Conservation (phyloP, 2,329 filamentous ascomycete genomes). For the Fusarium dimerum region DNA sequence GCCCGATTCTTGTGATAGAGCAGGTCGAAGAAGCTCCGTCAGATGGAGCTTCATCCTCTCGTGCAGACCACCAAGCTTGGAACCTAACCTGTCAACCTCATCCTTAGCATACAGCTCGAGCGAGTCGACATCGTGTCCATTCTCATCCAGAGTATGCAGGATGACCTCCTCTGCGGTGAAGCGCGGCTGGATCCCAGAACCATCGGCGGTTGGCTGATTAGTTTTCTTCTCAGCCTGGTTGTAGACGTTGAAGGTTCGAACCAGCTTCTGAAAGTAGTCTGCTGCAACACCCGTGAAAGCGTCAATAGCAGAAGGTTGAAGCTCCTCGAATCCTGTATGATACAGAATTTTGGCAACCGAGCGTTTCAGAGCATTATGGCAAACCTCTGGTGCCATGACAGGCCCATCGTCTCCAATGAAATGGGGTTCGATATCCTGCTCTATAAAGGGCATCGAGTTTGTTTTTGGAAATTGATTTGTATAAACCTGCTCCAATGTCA, state of each 20-base stretch:
- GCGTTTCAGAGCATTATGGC: constrained; percentile 81
- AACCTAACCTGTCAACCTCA: constrained; percentile 82
- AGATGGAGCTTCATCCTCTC: constrained; percentile 94
- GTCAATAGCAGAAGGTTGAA: constrained; percentile 92
- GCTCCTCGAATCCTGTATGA: constrained; percentile 94
- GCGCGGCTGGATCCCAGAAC: constrained; percentile 56
- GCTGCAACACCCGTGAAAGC: constrained; percentile 85
- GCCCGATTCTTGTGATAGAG: constrained; percentile 71
- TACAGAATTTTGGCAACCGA: constrained; percentile 95
- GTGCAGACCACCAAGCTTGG: constrained; percentile 80
- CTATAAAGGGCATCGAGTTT: constrained; percentile 83
- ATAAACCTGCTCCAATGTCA: constrained; percentile 66
- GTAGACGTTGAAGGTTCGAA: constrained; percentile 78
- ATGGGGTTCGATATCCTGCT: constrained; percentile 84
- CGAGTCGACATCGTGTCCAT: constrained; percentile 77
- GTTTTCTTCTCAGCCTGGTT: constrained; percentile 78
- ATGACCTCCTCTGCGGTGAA: constrained; percentile 85
- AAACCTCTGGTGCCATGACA: constrained; percentile 81
- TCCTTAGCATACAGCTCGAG: constrained; percentile 89
- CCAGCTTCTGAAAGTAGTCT: constrained; percentile 86
- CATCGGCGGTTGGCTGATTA: constrained; percentile 42
- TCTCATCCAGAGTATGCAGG: constrained; percentile 81
- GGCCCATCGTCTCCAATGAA: constrained; percentile 88
- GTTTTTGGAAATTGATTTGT: constrained; percentile 98
- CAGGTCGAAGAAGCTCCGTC: constrained; percentile 89